A percentile compares a stretch with the other conserved stretches of the same genome.
These are phyloP conservation scores for Tillandsia fasciculata DNA, from an alignment of 176 grass and related monocot genomes.

Conservation along the genomic window DNA sequence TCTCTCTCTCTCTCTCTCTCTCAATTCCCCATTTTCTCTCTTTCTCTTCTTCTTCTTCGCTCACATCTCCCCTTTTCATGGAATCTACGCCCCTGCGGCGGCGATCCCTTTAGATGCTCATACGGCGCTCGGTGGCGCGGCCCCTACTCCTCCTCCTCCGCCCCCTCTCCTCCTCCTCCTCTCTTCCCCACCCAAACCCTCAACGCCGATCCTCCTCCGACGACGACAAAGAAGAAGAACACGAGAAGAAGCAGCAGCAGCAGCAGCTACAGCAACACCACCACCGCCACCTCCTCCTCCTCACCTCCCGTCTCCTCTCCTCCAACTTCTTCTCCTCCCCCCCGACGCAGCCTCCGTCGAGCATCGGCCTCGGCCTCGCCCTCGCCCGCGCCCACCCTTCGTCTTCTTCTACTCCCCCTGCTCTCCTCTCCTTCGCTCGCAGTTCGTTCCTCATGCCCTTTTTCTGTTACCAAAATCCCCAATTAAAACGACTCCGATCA, in stretches of 20 bases:
- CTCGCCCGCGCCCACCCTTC: background rate
- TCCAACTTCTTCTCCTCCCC: background rate
- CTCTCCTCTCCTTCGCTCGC: constrained; percentile 18
- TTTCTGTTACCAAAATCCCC: background rate
- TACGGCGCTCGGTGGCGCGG: background rate
- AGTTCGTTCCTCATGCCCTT: constrained; percentile 22
- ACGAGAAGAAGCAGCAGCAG: no score
- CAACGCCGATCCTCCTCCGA: no score
- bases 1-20: background rate
- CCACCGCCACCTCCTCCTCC: background rate
- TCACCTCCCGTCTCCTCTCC: background rate
- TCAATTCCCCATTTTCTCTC: background rate
- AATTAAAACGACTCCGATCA: background rate
- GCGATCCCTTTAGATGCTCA: constrained; percentile 32
- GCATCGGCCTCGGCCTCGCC: background rate
- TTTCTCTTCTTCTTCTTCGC: background rate
- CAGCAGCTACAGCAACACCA: no score
- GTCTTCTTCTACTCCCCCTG: constrained; percentile 11
- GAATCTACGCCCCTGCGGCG: constrained; percentile 32
- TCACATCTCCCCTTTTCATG: constrained; percentile 17
- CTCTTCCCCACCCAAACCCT: background rate
- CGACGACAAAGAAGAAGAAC: no score
- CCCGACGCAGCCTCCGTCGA: background rate
- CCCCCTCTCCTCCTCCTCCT: constrained; percentile 2
- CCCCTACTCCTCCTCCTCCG: constrained; percentile 19